phyloP scores from a whole-genome alignment of 495 filamentous ascomycete genomes.

The Penicillium psychrofluorescens region DNA sequence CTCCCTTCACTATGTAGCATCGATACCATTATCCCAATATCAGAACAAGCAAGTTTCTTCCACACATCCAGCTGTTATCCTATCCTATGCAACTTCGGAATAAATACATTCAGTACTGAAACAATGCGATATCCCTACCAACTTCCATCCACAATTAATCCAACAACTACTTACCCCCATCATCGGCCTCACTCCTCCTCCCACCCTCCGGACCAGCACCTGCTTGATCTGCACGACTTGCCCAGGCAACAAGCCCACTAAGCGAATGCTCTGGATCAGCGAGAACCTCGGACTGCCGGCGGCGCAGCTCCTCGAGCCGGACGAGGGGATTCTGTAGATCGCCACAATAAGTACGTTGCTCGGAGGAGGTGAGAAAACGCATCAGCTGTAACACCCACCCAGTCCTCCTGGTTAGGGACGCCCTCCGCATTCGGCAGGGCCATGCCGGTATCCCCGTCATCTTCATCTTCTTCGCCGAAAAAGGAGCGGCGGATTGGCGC shows the following conservation, averaged over 20 bases:
- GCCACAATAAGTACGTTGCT: conserved; percentile 55
- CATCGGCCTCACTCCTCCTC: not conserved
- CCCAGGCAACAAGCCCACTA: conserved; percentile 5
- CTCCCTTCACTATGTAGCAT: no score
- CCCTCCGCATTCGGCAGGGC: conserved; percentile 67
- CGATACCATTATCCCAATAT: no score
- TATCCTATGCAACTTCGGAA: no score
- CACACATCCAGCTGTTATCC: no score
- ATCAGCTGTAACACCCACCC: conserved; percentile 70
- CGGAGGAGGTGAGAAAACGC: conserved; percentile 39
- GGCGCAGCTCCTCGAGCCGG: conserved; percentile 62
- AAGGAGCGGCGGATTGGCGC: conserved; percentile 59
- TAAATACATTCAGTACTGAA: no score
- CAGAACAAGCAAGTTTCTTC: no score
- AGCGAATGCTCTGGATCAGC: conserved; percentile 22
- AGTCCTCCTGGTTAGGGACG: conserved; percentile 76
- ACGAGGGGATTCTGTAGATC: conserved; percentile 62
- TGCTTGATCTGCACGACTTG: not conserved
- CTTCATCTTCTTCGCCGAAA: conserved; percentile 46
- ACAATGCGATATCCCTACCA: no score
- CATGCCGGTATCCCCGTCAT: conserved; percentile 24
- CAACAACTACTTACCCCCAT: no score
- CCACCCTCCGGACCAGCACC: not conserved
- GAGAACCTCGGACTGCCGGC: conserved; percentile 53
- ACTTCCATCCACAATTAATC: no score